Base-by-base conservation (phyloP, 2,329 filamentous ascomycete species). In the Fusarium sp. region DNA sequence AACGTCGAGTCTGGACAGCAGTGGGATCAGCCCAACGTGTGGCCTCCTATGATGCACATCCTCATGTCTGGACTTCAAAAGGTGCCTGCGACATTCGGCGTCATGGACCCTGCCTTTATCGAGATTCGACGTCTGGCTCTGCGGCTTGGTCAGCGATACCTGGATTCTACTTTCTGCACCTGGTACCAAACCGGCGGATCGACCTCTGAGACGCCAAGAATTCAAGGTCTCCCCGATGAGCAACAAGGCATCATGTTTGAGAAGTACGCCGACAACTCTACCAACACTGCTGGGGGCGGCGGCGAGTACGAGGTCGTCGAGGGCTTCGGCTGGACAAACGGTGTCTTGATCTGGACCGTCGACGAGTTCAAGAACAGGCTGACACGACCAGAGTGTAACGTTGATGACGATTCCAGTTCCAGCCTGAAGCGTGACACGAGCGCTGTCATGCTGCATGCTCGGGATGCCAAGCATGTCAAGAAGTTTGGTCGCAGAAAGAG, bases 261-360 rank as follows among this genome's bases (percentile, higher is more conserved):
- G 72, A 90, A 90, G 78, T 90, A 90, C 69, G 78, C 77, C 11
- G 84, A 88, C 63, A 83, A 82, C 53, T 75, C 82, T 8, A 85
- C 81, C 41, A 87, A 88, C 60, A 82, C 80, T 1, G 85, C 84
- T 2, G 88, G 88, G 25, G 77, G 84, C 7, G 88, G 88, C 6
- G 88, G 88, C 62, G 88, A 90, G 77, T 90, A 90, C 71, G 81
- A 84, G 49, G 87, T 90, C 6, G 87, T 89, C 3, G 85, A 89
- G 74, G 87, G 88, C 1, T 90, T 90, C 65, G 88, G 87, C 7
- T 90, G 88, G 88, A 85, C 84, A 1, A 90, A 90, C 63, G 88
- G 88, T 27, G 86, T 89, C 48, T 72, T 90, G 27, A 84, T 90
- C 48, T 90, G 87, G 86, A 78, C 81, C 1, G 86, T 82, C 9